phyloP scores from a whole-genome alignment of 2,329 filamentous ascomycete genomes.

The Epichloe uncinata region DNA sequence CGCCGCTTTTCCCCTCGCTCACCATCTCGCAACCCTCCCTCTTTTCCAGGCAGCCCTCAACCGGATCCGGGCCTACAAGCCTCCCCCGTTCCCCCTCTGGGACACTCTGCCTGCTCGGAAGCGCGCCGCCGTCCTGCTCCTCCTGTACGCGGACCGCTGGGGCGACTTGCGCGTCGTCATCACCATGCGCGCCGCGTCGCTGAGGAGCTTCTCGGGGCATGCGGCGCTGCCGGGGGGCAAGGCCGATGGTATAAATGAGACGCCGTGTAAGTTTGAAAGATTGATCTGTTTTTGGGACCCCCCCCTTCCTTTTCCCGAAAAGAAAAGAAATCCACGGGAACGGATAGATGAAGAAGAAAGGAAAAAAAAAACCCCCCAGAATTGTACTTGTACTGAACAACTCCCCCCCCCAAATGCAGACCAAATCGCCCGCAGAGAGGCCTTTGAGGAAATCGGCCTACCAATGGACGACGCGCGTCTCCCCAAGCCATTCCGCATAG shows the following conservation, averaged over 20 bases:
- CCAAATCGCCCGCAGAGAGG: conserved; percentile 78
- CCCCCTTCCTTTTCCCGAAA: too few relatives aligned
- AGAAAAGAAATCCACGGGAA: too few relatives aligned
- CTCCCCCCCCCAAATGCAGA: conserved; percentile 27
- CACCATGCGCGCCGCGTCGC: conserved; percentile 51
- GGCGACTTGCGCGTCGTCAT: conserved; percentile 66
- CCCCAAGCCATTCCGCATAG: conserved; percentile 62
- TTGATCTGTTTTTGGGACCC: background rate
- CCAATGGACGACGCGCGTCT: conserved; percentile 56
- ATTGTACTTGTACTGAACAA: too few relatives aligned
- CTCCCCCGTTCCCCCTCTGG: conserved; percentile 52
- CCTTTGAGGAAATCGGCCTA: conserved; percentile 85
- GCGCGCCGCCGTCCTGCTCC: conserved; percentile 74
- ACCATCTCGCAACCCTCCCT: too few relatives aligned
- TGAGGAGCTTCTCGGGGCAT: conserved; percentile 66
- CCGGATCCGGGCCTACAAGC: conserved; percentile 45
- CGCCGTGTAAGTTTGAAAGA: conserved; percentile 48
- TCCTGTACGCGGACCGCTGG: conserved; percentile 72
- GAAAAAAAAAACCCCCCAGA: too few relatives aligned
- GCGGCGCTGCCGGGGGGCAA: conserved; percentile 77
- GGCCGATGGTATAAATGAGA: conserved; percentile 43
- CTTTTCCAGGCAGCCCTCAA: conserved; percentile 45
- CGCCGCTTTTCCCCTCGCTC: too few relatives aligned
- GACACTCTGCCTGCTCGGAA: conserved; percentile 47
- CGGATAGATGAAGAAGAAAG: too few relatives aligned